Percentiles rank a stretch among this genome's conserved stretches.
These are phyloP conservation scores for Aschersonia sp. DNA, from an alignment of 2,329 filamentous ascomycete genomes.

Conservation along the genomic window DNA sequence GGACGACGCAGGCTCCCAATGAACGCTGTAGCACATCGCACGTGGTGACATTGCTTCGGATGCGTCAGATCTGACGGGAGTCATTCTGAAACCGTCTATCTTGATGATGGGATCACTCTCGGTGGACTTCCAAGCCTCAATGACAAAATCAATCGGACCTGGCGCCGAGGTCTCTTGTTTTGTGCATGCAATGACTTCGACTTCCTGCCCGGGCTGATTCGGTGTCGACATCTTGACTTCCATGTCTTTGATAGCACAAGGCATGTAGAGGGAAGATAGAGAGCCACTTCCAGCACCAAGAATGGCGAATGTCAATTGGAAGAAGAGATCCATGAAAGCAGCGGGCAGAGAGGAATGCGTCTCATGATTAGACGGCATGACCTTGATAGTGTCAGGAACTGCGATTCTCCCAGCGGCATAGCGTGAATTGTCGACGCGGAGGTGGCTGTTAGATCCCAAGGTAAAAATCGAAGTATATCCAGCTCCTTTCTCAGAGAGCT, in stretches of 20 bases:
- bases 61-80: slow-evolving; percentile 22
- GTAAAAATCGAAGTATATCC: slow-evolving; percentile 12
- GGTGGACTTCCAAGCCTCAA: slow-evolving; percentile 17
- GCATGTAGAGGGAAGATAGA: slow-evolving; percentile 21
- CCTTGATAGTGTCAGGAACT: slow-evolving; percentile 24
- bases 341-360: slow-evolving; percentile 28
- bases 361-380: slow-evolving; percentile 31
- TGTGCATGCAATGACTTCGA: slow-evolving; percentile 13
- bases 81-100: slow-evolving; percentile 22
- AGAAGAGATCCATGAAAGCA: slow-evolving; percentile 27
- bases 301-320: slow-evolving; percentile 24
- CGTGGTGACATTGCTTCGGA: slow-evolving; percentile 8
- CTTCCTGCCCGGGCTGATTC: slow-evolving; percentile 11
- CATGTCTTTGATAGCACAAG: slow-evolving; percentile 15
- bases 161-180: slow-evolving; percentile 8
- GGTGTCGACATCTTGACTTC: slow-evolving; percentile 12
- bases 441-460: slow-evolving; percentile 3
- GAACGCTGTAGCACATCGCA: slow-evolving; percentile 26
- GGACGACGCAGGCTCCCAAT: slow-evolving; percentile 22
- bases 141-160: slow-evolving; percentile 16
- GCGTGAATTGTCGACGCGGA: slow-evolving; percentile 7
- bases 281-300: slow-evolving; percentile 17
- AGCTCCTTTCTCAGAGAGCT: slow-evolving; percentile 11
- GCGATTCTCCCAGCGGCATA: slow-evolving; percentile 13
- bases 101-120: slow-evolving; percentile 17